These are phyloP conservation scores for Rubroboletus pulcherrimus DNA, from an alignment of 768 basidiomycete species.

Conservation along the genomic window DNA sequence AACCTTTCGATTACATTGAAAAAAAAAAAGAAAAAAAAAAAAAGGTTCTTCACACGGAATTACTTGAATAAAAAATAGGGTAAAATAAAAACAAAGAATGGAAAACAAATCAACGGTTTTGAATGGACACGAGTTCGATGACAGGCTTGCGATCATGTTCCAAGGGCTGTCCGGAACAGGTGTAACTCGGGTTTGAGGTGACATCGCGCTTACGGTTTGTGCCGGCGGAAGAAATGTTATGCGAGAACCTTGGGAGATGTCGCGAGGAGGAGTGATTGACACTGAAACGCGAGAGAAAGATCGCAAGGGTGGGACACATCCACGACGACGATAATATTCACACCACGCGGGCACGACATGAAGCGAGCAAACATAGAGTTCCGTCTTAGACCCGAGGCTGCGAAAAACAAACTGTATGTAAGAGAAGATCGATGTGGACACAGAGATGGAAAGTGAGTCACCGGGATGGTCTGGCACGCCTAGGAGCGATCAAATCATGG, in stretches of 20 bases:
- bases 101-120: constrained; percentile 9
- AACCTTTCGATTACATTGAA: constrained; percentile 4
- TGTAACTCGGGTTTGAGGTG: not conserved
- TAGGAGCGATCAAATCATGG: constrained; percentile 29
- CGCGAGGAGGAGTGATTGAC: constrained; percentile 8
- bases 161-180: constrained; percentile 12
- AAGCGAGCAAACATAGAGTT: constrained; percentile 24
- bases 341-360: constrained; percentile 21
- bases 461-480: constrained; percentile 17
- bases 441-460: constrained; percentile 23
- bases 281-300: constrained; percentile 23
- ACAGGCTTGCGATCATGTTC: constrained; percentile 5
- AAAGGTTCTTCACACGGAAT: constrained; percentile 20
- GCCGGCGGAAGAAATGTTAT: constrained; percentile 13
- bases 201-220: constrained; percentile 8
- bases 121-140: constrained; percentile 1
- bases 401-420: constrained; percentile 27
- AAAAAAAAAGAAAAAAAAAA: not conserved
- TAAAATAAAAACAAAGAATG: constrained; percentile 19
- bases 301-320: constrained; percentile 19
- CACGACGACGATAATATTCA: constrained; percentile 12
- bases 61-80: constrained; percentile 4
- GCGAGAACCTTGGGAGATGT: constrained; percentile 6
- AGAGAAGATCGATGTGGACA: constrained; percentile 25
- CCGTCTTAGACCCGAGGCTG: constrained; percentile 33